Conservation (phyloP, 257 asterid species). For the Solanum pinnatisectum region DNA sequence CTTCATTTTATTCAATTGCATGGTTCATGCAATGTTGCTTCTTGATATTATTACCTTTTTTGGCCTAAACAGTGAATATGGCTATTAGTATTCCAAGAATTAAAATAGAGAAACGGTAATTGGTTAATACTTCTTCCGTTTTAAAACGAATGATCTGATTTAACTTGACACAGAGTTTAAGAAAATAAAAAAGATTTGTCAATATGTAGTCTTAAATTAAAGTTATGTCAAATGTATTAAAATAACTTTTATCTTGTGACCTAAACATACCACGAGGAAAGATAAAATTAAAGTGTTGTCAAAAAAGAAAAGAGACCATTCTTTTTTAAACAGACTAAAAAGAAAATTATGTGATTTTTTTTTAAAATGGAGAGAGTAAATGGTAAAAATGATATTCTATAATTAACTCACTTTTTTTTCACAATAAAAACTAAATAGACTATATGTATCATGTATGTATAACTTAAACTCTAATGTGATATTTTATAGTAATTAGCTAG, state of each 20-base stretch:
- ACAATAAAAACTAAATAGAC: background rate
- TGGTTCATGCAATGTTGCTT: constrained; percentile 24
- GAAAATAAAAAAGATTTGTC: too few species aligned
- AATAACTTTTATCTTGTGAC: too few species aligned
- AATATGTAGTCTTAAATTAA: too few species aligned
- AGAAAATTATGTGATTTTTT: too few species aligned
- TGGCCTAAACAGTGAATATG: background rate
- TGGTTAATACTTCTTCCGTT: background rate
- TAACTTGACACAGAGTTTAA: too few species aligned
- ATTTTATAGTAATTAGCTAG: background rate
- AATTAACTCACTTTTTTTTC: background rate
- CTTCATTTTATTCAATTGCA: constrained; percentile 14
- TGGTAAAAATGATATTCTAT: background rate
- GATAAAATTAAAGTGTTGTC: too few species aligned
- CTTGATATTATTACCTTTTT: background rate
- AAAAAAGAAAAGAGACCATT: too few species aligned
- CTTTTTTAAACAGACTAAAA: too few species aligned
- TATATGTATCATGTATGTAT: background rate
- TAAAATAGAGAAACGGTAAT: background rate
- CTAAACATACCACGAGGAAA: too few species aligned
- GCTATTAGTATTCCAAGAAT: background rate
- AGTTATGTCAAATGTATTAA: too few species aligned
- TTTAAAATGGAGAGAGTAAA: background rate
- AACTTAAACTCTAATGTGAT: background rate
- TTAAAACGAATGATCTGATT: too few species aligned